A percentile compares a stretch with the other conserved stretches of the same genome.
phyloP scores from a whole-genome alignment of 148 eudicot species.

The Rhododendron henanense region DNA sequence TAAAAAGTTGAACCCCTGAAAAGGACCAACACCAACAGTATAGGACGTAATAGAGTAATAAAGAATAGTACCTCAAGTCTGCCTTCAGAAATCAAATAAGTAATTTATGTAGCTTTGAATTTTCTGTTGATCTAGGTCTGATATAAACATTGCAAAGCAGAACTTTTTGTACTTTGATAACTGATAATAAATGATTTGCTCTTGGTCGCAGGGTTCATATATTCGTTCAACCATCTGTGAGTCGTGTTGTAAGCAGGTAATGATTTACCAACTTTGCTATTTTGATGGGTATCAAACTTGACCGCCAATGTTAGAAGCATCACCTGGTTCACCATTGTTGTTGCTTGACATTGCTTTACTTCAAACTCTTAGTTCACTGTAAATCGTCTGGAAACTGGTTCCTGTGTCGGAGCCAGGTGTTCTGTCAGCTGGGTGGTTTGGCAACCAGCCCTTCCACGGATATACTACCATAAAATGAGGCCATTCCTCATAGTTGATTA shows the following conservation, averaged over 20 bases:
- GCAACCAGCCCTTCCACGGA: not conserved
- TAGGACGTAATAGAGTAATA: not conserved
- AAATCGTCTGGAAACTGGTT: not conserved
- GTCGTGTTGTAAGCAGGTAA: slow-evolving; percentile 90
- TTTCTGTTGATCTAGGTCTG: not conserved
- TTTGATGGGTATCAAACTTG: slow-evolving; percentile 3
- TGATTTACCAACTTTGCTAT: not conserved
- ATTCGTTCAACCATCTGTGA: slow-evolving; percentile 80
- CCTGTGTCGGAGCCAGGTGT: not conserved
- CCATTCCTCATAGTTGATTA: not conserved
- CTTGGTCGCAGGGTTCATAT: slow-evolving; percentile 67
- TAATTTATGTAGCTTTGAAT: not conserved
- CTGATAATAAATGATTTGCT: slow-evolving; percentile 2
- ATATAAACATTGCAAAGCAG: not conserved
- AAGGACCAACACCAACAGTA: not conserved
- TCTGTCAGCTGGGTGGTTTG: not conserved
- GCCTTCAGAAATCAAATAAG: not conserved
- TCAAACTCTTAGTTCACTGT: not conserved
- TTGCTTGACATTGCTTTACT: not conserved
- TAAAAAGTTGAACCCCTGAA: not conserved
- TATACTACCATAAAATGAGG: not conserved
- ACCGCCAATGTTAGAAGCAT: not conserved
- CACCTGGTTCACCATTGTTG: not conserved
- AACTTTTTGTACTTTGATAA: not conserved
- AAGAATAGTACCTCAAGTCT: not conserved